Conservation (phyloP, 495 filamentous ascomycete species). For the Hypoxylon lienhwacheense region DNA sequence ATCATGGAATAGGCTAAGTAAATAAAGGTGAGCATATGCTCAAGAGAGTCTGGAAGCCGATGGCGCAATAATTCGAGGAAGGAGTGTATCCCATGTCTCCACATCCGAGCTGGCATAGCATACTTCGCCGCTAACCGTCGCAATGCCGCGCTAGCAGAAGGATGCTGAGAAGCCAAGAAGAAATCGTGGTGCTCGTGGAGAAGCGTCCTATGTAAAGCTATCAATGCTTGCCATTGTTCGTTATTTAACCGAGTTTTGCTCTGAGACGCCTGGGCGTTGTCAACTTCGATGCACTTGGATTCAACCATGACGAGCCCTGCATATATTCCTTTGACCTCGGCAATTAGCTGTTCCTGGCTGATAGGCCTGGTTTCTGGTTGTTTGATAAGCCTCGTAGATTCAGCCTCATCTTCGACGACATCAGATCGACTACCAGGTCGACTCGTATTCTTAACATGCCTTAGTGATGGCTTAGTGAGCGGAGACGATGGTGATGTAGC, state of each 20-base stretch:
- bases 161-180: slow-evolving; percentile 77
- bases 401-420: slow-evolving; percentile 23
- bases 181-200: slow-evolving; percentile 83
- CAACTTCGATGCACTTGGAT: slow-evolving; percentile 68
- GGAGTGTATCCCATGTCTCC: slow-evolving; percentile 79
- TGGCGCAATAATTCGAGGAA: slow-evolving; percentile 75
- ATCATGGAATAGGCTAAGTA: slow-evolving; percentile 81
- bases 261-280: slow-evolving; percentile 59
- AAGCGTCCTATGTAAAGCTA: slow-evolving; percentile 70
- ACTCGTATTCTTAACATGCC: slow-evolving; percentile 2
- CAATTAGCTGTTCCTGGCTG: slow-evolving; percentile 65
- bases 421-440: slow-evolving; percentile 17
- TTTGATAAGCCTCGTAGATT: slow-evolving; percentile 27
- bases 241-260: slow-evolving; percentile 49
- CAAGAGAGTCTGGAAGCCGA: slow-evolving; percentile 67
- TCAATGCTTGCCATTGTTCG: slow-evolving; percentile 69
- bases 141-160: slow-evolving; percentile 63
- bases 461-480: slow-evolving; percentile 19
- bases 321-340: slow-evolving; percentile 71
- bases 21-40: slow-evolving; percentile 81
- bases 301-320: slow-evolving; percentile 72
- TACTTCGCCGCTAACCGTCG: slow-evolving; percentile 68
- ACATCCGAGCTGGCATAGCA: slow-evolving; percentile 82
- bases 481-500: slow-evolving; percentile 21
- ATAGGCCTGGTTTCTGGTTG: slow-evolving; percentile 58